phyloP scores from a whole-genome alignment of 805 yeast genomes.

The Ogataea kodamae region DNA sequence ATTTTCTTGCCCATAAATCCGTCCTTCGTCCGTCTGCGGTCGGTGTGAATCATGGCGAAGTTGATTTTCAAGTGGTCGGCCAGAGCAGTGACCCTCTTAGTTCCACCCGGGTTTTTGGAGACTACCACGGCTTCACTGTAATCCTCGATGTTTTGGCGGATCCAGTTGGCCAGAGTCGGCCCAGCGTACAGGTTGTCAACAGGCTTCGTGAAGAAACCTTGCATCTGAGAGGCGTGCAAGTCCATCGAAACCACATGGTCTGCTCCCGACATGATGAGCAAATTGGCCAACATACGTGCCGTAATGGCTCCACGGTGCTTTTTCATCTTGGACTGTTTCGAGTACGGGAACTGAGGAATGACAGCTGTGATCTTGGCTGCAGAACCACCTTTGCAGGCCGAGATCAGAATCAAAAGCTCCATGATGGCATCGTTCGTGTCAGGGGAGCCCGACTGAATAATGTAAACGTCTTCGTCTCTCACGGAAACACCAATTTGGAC shows the following conservation, averaged over 20 bases:
- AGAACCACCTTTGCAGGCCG: conserved; percentile 96
- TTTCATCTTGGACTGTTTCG: conserved; percentile 97
- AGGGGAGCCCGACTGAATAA: conserved; percentile 88
- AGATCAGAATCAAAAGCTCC: conserved; percentile 89
- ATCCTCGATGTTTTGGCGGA: conserved; percentile 81
- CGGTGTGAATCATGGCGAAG: conserved; percentile 99
- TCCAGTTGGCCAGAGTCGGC: conserved; percentile 95
- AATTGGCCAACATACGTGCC: conserved; percentile 95
- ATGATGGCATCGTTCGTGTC: conserved; percentile 87
- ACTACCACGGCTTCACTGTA: conserved; percentile 90
- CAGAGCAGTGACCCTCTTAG: conserved; percentile 93
- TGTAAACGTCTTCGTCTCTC: conserved; percentile 94
- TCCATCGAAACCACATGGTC: conserved; percentile 99
- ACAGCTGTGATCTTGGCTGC: conserved; percentile 98
- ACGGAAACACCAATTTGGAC: conserved; percentile 94
- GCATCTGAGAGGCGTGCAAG: conserved; percentile 96
- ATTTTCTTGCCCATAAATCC: conserved; percentile 43
- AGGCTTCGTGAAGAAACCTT: conserved; percentile 95
- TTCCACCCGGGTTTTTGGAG: conserved; percentile 99
- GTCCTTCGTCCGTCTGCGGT: conserved; percentile 86
- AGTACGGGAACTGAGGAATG: conserved; percentile 95
- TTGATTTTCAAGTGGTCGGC: conserved; percentile 96
- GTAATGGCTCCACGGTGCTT: conserved; percentile 98
- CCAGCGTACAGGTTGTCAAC: conserved; percentile 96
- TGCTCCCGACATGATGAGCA: conserved; percentile 97